Evolutionary conservation across 352 stramenopile species (phyloP), one percentile per base, ranked within the genome.

Genomic region (Pythium scleroteichum): DNA sequence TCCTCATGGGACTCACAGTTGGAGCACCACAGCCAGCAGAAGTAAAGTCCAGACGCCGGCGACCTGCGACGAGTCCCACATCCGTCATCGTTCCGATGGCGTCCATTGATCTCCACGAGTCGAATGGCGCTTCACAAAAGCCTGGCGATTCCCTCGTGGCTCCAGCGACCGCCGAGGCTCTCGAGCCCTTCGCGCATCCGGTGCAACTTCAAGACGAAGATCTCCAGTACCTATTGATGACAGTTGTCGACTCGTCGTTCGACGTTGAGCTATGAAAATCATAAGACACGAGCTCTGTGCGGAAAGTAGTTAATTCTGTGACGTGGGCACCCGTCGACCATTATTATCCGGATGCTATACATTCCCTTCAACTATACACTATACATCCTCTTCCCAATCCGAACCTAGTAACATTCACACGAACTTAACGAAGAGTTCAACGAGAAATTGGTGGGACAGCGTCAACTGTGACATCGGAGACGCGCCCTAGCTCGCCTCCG

Each of bases 191-290:
- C 59, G 13, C 39, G 3, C 58, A 65, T 32, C 58, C 58, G 16
- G 58, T 65, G 13, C 41, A 40, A 24, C 58, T 65, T 19, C 58
- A 57, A 7, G 58, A 47, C 9, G 58, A 65, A 35, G 58, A 65
- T 41, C 48, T 65, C 41, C 47, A 65, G 48, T 65, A 59, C 17
- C 42, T 65, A 8, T 48, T 59, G 16, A 65, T 59, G 49, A 65
- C 58, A 5, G 50, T 65, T 39, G 50, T 59, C 20, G 58, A 65
- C 24, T 59, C 49, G 13, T 33, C 32, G 27, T 59, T 49, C n/a
- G 9, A 17, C 7, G 8, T 19, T 8, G 9, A 29, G 27, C 16
- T 39, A 4, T 44, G 38, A 39, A 39, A 39, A n/a, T n/a, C n/a
- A n/a, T n/a, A n/a, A 35, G 29, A 5, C 29, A 35, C 5, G 29